Conservation (phyloP, 768 basidiomycete species). For the Lentinula sp. region DNA sequence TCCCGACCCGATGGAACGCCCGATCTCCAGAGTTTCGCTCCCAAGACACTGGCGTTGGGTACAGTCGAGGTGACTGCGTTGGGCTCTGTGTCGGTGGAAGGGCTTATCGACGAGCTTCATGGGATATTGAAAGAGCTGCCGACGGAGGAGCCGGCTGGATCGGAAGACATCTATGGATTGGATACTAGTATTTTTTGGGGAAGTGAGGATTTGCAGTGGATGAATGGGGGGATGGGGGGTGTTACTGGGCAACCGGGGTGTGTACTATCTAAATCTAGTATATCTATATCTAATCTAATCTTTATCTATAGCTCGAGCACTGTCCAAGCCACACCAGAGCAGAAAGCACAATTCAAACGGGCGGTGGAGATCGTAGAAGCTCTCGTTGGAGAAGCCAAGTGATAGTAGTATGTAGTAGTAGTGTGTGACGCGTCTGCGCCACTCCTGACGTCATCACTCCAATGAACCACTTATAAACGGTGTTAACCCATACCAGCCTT, state of each 20-base stretch:
- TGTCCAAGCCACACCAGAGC: conserved; percentile 47
- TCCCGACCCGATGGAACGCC: conserved; percentile 45
- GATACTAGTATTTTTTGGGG: conserved; percentile 61
- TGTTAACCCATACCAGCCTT: not conserved
- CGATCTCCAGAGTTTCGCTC: conserved; percentile 29
- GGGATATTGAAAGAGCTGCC: conserved; percentile 55
- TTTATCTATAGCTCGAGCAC: conserved; percentile 28
- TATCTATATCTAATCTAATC: not conserved
- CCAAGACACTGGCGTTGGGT: conserved; percentile 22
- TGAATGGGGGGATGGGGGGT: conserved; percentile 55
- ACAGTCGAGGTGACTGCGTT: too few species aligned
- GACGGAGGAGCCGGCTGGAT: conserved; percentile 48
- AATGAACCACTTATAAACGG: not conserved
- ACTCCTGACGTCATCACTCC: not conserved
- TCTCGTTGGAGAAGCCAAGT: conserved; percentile 24
- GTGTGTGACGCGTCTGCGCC: not conserved
- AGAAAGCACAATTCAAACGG: conserved; percentile 62
- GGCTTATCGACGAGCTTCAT: conserved; percentile 53
- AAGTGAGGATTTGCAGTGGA: conserved; percentile 54
- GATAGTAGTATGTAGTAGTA: not conserved
- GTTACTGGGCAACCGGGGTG: conserved; percentile 31
- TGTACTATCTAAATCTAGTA: not conserved
- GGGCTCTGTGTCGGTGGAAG: conserved; percentile 16
- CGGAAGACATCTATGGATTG: conserved; percentile 68
- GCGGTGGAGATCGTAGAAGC: conserved; percentile 64